These are phyloP conservation scores for Ophiostoma ulmi DNA, from an alignment of 2,329 filamentous ascomycete genomes.

Conservation along the genomic window DNA sequence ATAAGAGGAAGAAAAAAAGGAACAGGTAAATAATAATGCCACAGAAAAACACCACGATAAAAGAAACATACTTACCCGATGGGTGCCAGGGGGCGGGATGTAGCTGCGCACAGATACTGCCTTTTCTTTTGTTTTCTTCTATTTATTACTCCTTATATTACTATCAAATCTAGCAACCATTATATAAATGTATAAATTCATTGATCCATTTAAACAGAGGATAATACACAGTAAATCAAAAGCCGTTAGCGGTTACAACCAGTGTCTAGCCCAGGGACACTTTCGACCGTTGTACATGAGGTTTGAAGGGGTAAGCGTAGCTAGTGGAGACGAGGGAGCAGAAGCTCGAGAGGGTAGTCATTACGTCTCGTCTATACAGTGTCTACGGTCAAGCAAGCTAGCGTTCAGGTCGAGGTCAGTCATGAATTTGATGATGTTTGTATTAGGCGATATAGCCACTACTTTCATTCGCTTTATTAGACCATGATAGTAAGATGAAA, in stretches of 20 bases:
- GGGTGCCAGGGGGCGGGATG: constrained; percentile 23
- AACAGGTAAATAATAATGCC: constrained; percentile 14
- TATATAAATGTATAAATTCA: neutral
- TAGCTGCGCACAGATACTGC: constrained; percentile 26
- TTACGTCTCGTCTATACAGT: neutral
- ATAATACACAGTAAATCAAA: constrained; percentile 19
- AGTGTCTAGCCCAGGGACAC: constrained; percentile 26
- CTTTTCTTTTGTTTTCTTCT: constrained; percentile 13
- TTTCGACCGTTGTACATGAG: constrained; percentile 24
- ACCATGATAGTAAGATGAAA: neutral
- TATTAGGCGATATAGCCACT: neutral
- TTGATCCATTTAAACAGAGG: neutral
- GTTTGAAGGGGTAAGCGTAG: constrained; percentile 27
- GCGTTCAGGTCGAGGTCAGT: neutral
- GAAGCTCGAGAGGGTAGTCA: neutral
- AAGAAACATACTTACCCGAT: constrained; percentile 23
- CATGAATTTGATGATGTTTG: neutral
- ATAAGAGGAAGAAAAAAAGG: constrained; percentile 10
- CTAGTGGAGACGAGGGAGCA: constrained; percentile 19
- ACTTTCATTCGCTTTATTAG: neutral
- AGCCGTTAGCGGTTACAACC: constrained; percentile 24
- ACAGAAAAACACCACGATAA: constrained; percentile 9
- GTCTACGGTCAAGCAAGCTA: constrained; percentile 1
- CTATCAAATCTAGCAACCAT: neutral
- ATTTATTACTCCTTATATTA: neutral